Conservation (phyloP, 768 basidiomycete genomes). For the Tricholoma saponaceum region DNA sequence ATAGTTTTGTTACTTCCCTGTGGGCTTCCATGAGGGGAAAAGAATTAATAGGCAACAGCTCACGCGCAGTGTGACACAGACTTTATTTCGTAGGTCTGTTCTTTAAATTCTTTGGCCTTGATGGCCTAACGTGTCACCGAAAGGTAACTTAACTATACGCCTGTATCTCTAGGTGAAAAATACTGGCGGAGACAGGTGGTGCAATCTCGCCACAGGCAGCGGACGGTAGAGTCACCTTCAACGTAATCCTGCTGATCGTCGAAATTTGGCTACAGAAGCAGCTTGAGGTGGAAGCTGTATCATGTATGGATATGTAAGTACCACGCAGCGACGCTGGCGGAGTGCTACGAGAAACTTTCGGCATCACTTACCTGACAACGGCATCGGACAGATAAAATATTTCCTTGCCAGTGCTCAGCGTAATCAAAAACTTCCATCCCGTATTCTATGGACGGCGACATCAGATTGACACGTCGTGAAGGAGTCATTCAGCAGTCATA, state of each 20-base stretch:
- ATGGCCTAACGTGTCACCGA: slow-evolving; percentile 8
- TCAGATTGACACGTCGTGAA: slow-evolving; percentile 9
- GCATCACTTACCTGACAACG: background rate
- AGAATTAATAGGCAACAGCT: background rate
- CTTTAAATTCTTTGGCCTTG: background rate
- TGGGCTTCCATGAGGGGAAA: slow-evolving; percentile 11
- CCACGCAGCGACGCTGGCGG: background rate
- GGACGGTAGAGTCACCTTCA: slow-evolving; percentile 8
- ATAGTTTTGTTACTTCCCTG: slow-evolving; percentile 20
- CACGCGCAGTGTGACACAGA: background rate
- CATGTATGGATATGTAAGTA: slow-evolving; percentile 6
- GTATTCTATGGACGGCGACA: background rate
- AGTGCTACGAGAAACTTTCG: background rate
- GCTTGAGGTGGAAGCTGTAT: background rate
- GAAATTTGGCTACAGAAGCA: background rate
- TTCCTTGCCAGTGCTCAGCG: background rate
- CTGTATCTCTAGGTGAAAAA: slow-evolving; percentile 12
- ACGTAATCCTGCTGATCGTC: slow-evolving; percentile 11
- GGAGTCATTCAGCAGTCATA: slow-evolving; percentile 3
- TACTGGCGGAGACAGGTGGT: slow-evolving; percentile 9
- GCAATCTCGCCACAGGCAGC: slow-evolving; percentile 6
- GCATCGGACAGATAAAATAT: background rate
- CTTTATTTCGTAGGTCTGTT: background rate
- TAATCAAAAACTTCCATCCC: background rate
- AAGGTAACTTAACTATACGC: slow-evolving; percentile 16